Evolutionary conservation across 2,329 filamentous ascomycete species (phyloP).

Genomic region (Cladophialophora chaetospira): DNA sequence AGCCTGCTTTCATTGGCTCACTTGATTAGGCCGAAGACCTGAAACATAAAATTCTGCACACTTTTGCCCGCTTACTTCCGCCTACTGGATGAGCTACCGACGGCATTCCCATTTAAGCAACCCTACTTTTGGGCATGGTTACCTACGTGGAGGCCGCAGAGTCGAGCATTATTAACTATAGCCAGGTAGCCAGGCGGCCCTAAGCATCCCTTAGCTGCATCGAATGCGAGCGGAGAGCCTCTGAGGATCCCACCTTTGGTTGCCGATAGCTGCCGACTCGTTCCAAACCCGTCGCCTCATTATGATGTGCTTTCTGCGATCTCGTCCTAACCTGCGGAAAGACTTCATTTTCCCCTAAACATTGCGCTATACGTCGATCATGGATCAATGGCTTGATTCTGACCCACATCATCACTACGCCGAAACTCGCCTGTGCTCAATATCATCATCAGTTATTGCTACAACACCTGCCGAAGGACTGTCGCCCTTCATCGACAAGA

Average conservation of each 20-base stretch:
- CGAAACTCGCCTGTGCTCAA: too few relatives aligned
- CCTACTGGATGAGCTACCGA: not conserved
- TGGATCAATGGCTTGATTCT: slow-evolving; percentile 3
- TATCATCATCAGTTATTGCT: too few relatives aligned
- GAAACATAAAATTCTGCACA: slow-evolving; percentile 13
- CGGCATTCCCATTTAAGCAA: slow-evolving; percentile 5
- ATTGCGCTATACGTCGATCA: slow-evolving; percentile 28
- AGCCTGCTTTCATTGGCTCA: slow-evolving; percentile 1
- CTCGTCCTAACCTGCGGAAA: slow-evolving; percentile 5
- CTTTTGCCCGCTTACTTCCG: not conserved
- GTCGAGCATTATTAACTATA: slow-evolving; percentile 3
- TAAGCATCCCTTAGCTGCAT: slow-evolving; percentile 23
- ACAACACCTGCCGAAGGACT: too few relatives aligned
- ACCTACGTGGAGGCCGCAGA: slow-evolving; percentile 13
- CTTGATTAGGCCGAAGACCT: not conserved
- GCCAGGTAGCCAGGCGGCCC: not conserved
- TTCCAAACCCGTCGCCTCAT: not conserved
- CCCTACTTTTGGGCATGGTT: not conserved
- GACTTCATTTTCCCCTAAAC: slow-evolving; percentile 5
- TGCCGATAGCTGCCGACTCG: slow-evolving; percentile 14
- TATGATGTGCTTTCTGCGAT: slow-evolving; percentile 17
- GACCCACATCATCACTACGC: too few relatives aligned
- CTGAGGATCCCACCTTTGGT: not conserved
- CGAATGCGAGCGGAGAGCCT: slow-evolving; percentile 2
- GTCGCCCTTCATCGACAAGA: not conserved